Percentiles rank a stretch among this genome's conserved stretches.
These are phyloP conservation scores for Plasmodium adleri DNA, from an alignment of 169 alveolate species.

Conservation along the genomic window DNA sequence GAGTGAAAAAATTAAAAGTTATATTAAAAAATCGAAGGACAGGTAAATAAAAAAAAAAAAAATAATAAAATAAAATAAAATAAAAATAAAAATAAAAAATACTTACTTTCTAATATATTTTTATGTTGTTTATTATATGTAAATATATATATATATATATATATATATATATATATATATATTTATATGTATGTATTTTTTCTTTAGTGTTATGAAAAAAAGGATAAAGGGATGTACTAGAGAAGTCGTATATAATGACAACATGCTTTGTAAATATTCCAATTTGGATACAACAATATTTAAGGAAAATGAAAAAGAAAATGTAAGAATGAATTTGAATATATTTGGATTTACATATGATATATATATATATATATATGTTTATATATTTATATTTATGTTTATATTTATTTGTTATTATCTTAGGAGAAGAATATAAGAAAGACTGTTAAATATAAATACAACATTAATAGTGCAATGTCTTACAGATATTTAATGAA, in stretches of 20 bases:
- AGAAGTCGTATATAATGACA: constrained; percentile 51
- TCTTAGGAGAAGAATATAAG: constrained; percentile 52
- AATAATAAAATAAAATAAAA: not conserved
- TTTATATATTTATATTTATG: constrained; percentile 8
- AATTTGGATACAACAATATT: constrained; percentile 44
- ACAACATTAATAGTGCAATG: constrained; percentile 78
- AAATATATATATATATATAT: constrained; percentile 6
- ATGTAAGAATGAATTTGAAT: constrained; percentile 13
- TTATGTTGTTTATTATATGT: not conserved
- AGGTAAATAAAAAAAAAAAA: constrained; percentile 16
- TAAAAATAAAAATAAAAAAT: not conserved
- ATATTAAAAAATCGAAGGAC: constrained; percentile 20
- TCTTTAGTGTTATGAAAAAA: constrained; percentile 21
- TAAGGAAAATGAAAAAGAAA: constrained; percentile 64
- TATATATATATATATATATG: not conserved
- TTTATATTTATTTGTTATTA: not conserved
- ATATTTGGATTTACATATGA: constrained; percentile 18
- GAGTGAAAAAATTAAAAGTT: constrained; percentile 11
- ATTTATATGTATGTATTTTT: not conserved
- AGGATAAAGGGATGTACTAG: constrained; percentile 32
- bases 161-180: not conserved
- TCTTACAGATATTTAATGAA: constrained; percentile 84
- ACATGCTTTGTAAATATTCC: constrained; percentile 63
- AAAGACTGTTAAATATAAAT: constrained; percentile 76
- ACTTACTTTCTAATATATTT: not conserved